Evolutionary conservation across 2,329 filamentous ascomycete genomes (phyloP), one percentile per base, ranked within the genome.

Genomic region (Monosporascus sp.): DNA sequence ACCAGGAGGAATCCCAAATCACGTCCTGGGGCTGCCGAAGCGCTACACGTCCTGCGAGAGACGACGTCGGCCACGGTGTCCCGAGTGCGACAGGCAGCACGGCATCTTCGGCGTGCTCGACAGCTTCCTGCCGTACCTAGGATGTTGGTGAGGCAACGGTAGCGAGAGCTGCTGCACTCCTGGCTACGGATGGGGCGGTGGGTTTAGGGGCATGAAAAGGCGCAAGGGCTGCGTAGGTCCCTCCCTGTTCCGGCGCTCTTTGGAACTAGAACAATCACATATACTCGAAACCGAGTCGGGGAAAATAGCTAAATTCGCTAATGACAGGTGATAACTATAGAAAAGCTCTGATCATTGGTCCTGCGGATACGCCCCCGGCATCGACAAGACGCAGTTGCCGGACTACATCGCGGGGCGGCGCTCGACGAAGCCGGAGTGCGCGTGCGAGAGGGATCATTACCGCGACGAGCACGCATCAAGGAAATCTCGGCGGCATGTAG

Each of bases 141-240:
- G 3, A 38, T 50, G 15, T 37, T 49, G 8, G 52, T 48, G 25
- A 25, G 45, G 15, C 52, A 52, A 24, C 51, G 44, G 45, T n/a
- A 14, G 15, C 45, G 37, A n/a, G 24, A 17, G 5, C 7, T 39
- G 39, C 14, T 27, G 22, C 14, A 46, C 7, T 5, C 43, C 22
- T 4, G 43, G 24, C 9, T 27, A 37, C 37, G 49, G 51, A 3
- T 62, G 60, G 61, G 52, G 51, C 4, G 57, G 57, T 6, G 50
- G 38, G 9, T 48, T 61, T 5, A 51, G 48, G 14, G 61, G 61
- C 6, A 18, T 55, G 1, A 39, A 49, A 25, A 45, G 60, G 49
- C 38, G 55, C 45, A 58, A 52, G 25, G 57, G 56, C 5, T 63
- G 60, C 37, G 61, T 64, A 57, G 52, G 62, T 58, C 5, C 14